Conservation (phyloP, 179 eudicot species). For the Beta corolliflora region DNA sequence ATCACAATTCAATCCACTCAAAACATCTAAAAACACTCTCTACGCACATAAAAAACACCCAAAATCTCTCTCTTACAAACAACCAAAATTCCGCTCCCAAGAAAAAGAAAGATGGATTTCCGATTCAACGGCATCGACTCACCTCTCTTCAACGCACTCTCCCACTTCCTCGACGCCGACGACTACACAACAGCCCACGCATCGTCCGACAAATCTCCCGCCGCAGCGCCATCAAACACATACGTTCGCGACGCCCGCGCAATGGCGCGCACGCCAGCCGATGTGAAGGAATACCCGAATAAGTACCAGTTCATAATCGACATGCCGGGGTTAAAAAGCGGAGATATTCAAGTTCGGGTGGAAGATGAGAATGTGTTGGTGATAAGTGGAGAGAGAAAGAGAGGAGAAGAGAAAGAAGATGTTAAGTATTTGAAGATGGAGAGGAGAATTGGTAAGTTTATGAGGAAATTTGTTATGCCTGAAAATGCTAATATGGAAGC, state of each 20-base stretch:
- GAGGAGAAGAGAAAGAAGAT: slow-evolving; percentile 52
- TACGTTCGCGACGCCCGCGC: slow-evolving; percentile 68
- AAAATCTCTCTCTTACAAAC: too few species aligned
- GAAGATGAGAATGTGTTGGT: slow-evolving; percentile 60
- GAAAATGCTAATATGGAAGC: slow-evolving; percentile 51
- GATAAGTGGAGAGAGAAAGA: slow-evolving; percentile 54
- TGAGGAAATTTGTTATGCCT: slow-evolving; percentile 69
- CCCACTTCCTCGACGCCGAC: slow-evolving; percentile 35
- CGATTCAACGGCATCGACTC: slow-evolving; percentile 33
- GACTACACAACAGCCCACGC: neutral
- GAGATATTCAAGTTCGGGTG: slow-evolving; percentile 58
- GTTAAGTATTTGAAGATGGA: slow-evolving; percentile 63
- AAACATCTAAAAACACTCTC: neutral
- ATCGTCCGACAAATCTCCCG: neutral
- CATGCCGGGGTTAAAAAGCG: slow-evolving; percentile 62
- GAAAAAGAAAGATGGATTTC: slow-evolving; percentile 39
- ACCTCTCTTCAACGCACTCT: slow-evolving; percentile 28
- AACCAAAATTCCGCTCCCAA: slow-evolving; percentile 20
- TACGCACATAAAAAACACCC: neutral
- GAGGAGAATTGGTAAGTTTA: slow-evolving; percentile 63
- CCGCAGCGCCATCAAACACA: slow-evolving; percentile 39
- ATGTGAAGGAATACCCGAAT: slow-evolving; percentile 54
- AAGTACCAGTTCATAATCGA: slow-evolving; percentile 55
- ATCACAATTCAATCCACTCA: neutral
- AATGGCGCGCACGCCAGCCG: slow-evolving; percentile 60